Evolutionary conservation across 140 eudicot species (phyloP), one percentile per base, ranked within the genome.

Genomic region (Ambrosia hybrid): DNA sequence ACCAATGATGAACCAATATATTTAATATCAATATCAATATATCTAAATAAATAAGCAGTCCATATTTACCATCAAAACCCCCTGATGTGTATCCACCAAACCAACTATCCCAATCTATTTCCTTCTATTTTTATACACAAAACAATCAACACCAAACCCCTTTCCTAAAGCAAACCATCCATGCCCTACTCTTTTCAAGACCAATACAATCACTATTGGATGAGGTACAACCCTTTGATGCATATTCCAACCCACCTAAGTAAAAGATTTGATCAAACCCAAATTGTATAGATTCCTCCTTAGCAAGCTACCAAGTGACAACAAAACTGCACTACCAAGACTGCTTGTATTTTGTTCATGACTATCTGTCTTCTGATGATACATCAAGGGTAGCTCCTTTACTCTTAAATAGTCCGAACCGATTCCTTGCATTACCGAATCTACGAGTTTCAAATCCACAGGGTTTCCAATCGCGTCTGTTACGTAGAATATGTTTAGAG

Each of bases 231-330:
- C 46, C 65, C 78, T 64, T 48, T 33, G 11, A 72, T 72, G 59
- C 69, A 59, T 10, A 13, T 11, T 30, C 8, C 66, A 15, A 11
- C 49, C 58, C 11, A 9, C 1, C 8, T 30, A 92, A 63, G 90
- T 87, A 83, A 71, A 85, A 75, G 91, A 93, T 76, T 71, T 94
- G 58, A 94, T 84, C 86, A 90, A 57, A 37, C 98, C 98, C 87
- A 92, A 80, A 73, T 85, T 83, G 85, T 77, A 85, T 9, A 92
- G 84, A 78, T 89, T 92, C 87, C 80, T 92, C 67, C 83, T 87
- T 34, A 92, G 84, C 14, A 92, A 36, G 84, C 87, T 89, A 51
- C 98, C 96, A 38, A 92, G 86, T 65, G 98, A 89, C 43, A 89
- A 12, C 79, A 92, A 73, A 79, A 85, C 88, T 17, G 95, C 86